Evolutionary conservation across 441 rosid genomes (phyloP).

Genomic region (Syzygium malaccense): DNA sequence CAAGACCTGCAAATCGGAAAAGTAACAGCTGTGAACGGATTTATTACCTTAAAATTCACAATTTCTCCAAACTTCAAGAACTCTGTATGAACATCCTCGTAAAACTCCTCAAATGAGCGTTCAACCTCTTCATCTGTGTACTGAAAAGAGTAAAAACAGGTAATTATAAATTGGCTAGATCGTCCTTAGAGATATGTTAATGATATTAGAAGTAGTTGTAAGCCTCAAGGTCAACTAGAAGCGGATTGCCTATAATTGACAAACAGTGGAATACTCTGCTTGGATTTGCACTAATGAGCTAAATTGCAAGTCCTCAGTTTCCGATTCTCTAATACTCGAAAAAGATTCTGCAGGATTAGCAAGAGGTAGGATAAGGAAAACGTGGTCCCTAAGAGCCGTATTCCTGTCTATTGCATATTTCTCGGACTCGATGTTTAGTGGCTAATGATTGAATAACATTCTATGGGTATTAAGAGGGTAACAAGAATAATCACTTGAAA

Average conservation of each 20-base stretch:
- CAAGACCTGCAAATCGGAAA: neutral
- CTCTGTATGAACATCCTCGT: conserved; percentile 97
- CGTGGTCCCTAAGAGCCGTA: neutral
- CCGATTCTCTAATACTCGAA: neutral
- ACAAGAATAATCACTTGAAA: neutral
- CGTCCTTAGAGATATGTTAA: neutral
- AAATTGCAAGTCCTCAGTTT: neutral
- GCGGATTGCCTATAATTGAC: neutral
- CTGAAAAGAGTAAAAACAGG: conserved; percentile 37
- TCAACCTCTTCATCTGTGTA: conserved; percentile 91
- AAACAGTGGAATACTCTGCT: neutral
- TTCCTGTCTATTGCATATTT: neutral
- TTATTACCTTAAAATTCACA: conserved; percentile 81
- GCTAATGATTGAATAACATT: neutral
- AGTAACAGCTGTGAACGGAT: neutral
- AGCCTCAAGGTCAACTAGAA: neutral
- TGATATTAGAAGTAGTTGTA: neutral
- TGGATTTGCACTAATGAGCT: neutral
- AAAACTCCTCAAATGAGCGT: conserved; percentile 76
- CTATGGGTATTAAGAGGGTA: neutral
- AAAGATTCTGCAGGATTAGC: neutral
- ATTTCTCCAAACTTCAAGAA: conserved; percentile 90
- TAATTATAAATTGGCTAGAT: neutral
- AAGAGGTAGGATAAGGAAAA: neutral
- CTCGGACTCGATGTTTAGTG: neutral